These are phyloP conservation scores for Blastobotrys petasosporus DNA, from an alignment of 1,139 yeast species.

Conservation along the genomic window DNA sequence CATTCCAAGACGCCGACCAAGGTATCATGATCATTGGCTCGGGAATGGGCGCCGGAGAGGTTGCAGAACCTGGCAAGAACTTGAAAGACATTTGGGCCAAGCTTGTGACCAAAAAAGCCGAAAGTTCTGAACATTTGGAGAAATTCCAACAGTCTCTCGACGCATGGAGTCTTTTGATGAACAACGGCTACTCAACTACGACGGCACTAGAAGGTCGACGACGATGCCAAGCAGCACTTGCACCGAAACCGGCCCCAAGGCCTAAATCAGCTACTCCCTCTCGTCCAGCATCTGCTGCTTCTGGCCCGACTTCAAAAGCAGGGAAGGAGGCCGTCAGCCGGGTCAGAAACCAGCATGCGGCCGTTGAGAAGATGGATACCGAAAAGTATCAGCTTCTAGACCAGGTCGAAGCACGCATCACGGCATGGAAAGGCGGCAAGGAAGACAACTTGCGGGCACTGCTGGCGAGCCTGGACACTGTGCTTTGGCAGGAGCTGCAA, in stretches of 20 bases:
- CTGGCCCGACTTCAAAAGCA: constrained; percentile 29
- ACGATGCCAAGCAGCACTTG: constrained; percentile 62
- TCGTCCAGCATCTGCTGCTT: constrained; percentile 13
- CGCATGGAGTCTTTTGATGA: constrained; percentile 55
- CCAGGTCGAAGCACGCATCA: constrained; percentile 48
- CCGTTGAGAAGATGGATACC: constrained; percentile 48
- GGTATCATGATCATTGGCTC: constrained; percentile 57
- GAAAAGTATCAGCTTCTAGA: constrained; percentile 58
- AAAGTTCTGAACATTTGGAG: constrained; percentile 75
- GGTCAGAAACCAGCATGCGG: constrained; percentile 43
- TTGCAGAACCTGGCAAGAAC: constrained; percentile 49
- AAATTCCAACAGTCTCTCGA: constrained; percentile 56
- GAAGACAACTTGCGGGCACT: constrained; percentile 74
- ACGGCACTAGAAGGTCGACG: constrained; percentile 73
- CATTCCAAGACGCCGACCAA: constrained; percentile 47
- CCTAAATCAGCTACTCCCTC: constrained; percentile 22
- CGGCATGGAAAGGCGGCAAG: constrained; percentile 65
- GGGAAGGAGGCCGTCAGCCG: constrained; percentile 42
- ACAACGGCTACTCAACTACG: constrained; percentile 61
- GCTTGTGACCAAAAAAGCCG: constrained; percentile 66
- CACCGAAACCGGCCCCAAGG: constrained; percentile 32
- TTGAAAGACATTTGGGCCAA: constrained; percentile 71
- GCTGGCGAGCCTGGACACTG: constrained; percentile 55
- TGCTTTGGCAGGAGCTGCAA: constrained; percentile 55
- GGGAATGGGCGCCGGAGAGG: constrained; percentile 33